Conservation (phyloP, 23 red algal genomes). For the Gracilaria gracilis region DNA sequence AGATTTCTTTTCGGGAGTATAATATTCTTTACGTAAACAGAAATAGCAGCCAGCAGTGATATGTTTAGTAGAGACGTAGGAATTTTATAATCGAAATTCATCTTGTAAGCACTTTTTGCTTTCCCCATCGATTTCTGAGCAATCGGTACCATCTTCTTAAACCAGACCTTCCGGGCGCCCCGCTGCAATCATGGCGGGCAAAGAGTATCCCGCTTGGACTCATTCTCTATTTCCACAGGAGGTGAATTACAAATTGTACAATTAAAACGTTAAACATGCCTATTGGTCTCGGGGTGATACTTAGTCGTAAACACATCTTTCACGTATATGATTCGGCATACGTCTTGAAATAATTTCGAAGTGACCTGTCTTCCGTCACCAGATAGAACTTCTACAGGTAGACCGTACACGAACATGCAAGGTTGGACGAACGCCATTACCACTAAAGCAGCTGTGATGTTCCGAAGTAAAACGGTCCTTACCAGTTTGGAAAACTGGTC, state of each 20-base stretch:
- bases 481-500: constrained; percentile 42
- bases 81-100: not conserved
- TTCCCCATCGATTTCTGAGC: not conserved
- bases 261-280: constrained; percentile 43
- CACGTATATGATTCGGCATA: too few relatives aligned
- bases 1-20: not conserved
- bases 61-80: not conserved
- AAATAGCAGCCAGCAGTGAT: not conserved
- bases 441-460: not conserved
- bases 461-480: not conserved
- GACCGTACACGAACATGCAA: not conserved
- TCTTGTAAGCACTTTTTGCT: not conserved
- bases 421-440: not conserved
- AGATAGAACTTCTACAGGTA: not conserved
- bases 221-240: not conserved
- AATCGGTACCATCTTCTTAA: not conserved
- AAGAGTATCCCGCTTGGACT: not conserved
- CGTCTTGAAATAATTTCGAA: constrained; percentile 14
- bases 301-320: constrained; percentile 32
- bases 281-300: constrained; percentile 12
- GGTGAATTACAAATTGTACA: not conserved
- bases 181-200: not conserved
- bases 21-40: not conserved
- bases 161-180: not conserved
- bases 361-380: constrained; percentile 20